These are phyloP conservation scores for Helicocarpus griseus DNA, from an alignment of 2,329 filamentous ascomycete genomes.

Conservation along the genomic window DNA sequence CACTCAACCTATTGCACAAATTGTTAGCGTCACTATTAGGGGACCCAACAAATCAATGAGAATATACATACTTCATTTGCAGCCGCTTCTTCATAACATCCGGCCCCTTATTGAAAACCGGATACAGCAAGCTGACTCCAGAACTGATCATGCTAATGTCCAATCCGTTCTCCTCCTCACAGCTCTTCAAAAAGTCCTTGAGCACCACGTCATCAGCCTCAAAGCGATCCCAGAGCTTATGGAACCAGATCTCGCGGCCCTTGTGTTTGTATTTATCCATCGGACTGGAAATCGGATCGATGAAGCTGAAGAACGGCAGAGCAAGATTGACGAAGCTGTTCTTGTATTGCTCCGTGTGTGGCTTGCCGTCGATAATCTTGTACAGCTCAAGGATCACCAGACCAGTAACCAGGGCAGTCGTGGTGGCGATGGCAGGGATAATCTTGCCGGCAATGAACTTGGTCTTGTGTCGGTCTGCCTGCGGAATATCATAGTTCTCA, in stretches of 20 bases:
- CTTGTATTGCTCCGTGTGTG: constrained; percentile 97
- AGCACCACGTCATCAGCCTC: constrained; percentile 81
- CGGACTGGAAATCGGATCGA: constrained; percentile 86
- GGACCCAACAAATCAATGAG: not conserved
- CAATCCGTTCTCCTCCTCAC: constrained; percentile 69
- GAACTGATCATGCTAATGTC: constrained; percentile 89
- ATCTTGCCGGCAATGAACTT: constrained; percentile 99
- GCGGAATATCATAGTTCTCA: constrained; percentile 94
- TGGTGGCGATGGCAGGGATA: constrained; percentile 95
- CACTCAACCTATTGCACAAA: constrained; percentile 58
- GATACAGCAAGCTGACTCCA: constrained; percentile 91
- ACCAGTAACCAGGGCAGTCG: constrained; percentile 89
- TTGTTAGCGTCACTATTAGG: constrained; percentile 21
- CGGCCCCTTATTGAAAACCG: constrained; percentile 71
- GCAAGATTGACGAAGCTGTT: constrained; percentile 97
- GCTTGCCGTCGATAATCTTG: constrained; percentile 94
- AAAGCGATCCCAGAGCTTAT: constrained; percentile 98
- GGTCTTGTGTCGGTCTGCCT: constrained; percentile 90
- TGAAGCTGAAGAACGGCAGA: constrained; percentile 95
- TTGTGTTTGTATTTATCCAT: constrained; percentile 83
- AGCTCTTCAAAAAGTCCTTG: constrained; percentile 65
- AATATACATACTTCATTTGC: constrained; percentile 51
- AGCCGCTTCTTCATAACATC: constrained; percentile 76
- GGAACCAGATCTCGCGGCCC: constrained; percentile 68
- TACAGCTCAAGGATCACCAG: constrained; percentile 86